These are phyloP conservation scores for Lactarius quietus DNA, from an alignment of 768 basidiomycete genomes.

Conservation along the genomic window DNA sequence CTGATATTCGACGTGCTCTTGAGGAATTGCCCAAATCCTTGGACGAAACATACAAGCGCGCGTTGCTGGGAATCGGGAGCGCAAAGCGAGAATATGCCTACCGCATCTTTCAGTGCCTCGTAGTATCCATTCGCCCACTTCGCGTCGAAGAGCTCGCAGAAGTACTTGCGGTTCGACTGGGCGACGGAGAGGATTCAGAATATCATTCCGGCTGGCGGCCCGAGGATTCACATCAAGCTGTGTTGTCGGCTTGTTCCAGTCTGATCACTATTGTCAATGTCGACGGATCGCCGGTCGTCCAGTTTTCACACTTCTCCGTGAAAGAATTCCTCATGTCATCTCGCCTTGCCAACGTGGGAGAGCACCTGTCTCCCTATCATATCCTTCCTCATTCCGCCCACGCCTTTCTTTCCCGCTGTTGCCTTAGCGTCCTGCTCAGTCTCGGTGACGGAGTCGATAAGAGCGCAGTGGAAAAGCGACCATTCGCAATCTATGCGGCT, in stretches of 20 bases:
- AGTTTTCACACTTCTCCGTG: constrained; percentile 11
- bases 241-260: neutral
- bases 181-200: neutral
- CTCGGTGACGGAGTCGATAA: neutral
- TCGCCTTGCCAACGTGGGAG: neutral
- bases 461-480: neutral
- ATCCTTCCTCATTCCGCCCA: constrained; percentile 1
- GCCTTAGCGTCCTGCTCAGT: constrained; percentile 5
- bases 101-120: neutral
- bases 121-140: neutral
- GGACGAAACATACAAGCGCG: neutral
- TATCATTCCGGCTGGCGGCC: neutral
- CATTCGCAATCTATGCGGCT: constrained; percentile 9
- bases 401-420: neutral
- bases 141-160: neutral
- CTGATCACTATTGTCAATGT: neutral
- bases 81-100: neutral
- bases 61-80: neutral
- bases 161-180: neutral
- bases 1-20: neutral
- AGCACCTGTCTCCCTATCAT: neutral
- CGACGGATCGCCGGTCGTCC: neutral
- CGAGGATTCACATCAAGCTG: neutral
- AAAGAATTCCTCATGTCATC: constrained; percentile 12
- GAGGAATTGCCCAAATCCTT: neutral